Conservation (phyloP, 2,329 filamentous ascomycete species). For the Neonectria hederae region DNA sequence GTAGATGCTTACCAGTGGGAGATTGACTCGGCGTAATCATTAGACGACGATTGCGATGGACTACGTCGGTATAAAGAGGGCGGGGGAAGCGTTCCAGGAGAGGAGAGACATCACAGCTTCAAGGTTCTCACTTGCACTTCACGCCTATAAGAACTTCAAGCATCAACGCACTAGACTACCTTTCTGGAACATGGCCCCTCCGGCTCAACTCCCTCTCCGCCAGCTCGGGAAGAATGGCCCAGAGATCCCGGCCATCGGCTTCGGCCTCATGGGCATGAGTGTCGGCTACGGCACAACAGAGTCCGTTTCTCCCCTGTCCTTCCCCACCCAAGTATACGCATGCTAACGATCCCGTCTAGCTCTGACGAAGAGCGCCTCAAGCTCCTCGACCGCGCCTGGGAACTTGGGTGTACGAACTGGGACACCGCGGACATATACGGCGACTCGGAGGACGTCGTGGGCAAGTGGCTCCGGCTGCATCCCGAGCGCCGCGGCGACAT, state of each 20-base stretch:
- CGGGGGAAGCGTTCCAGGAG: background rate
- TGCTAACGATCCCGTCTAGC: slow-evolving; percentile 38
- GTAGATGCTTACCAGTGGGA: background rate
- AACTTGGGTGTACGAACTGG: slow-evolving; percentile 62
- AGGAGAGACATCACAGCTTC: background rate
- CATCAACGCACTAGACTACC: background rate
- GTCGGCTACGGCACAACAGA: slow-evolving; percentile 47
- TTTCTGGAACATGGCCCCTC: slow-evolving; percentile 27
- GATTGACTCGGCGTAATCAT: background rate
- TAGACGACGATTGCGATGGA: background rate
- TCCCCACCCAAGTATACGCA: background rate
- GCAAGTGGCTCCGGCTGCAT: slow-evolving; percentile 61
- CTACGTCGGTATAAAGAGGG: background rate
- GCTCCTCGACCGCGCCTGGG: slow-evolving; percentile 61
- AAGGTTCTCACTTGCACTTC: background rate
- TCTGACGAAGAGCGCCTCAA: slow-evolving; percentile 61
- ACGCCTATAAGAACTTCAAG: background rate
- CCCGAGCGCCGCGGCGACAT: slow-evolving; percentile 58
- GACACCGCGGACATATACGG: slow-evolving; percentile 59
- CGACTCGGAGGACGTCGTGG: slow-evolving; percentile 59
- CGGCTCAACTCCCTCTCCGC: slow-evolving; percentile 32
- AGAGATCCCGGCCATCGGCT: slow-evolving; percentile 59
- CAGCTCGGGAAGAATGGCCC: slow-evolving; percentile 62
- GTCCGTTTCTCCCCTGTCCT: slow-evolving; percentile 26
- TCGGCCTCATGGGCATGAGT: slow-evolving; percentile 63